Base-by-base conservation (phyloP, 768 basidiomycete species). In the Mycena belliarum region DNA sequence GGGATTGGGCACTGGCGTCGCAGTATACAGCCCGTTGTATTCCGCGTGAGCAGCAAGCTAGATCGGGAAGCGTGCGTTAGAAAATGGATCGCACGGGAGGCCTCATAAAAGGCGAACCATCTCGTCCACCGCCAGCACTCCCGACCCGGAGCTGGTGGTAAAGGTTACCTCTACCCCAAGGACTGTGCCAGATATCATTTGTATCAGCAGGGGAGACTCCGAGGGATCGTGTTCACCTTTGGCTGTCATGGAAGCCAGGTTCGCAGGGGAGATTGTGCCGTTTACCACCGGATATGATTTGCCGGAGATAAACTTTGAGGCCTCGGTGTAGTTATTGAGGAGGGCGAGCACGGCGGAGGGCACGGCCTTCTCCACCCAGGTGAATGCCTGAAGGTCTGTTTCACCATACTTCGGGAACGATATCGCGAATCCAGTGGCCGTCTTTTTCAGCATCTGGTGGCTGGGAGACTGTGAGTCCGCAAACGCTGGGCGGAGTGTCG, bases 81-180 rank as follows among this genome's bases (percentile, higher is more conserved):
- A 32, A 7, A 32, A 32, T 32, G 6, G 29, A 32, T 32, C 29
- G 29, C 29, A 6, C 29, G 29, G 14, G 29, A 32, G 29, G 7
- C 7, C 29, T 14, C 29, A n/a, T n/a, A n/a, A n/a, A n/a, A n/a
- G 29, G 14, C 29, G 29, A 6, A 55, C 59, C 53, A 60, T 60
- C 20, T 60, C 59, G 37, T 60, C 59, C 10, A 50, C 1, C 2
- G 15, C 20, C 35, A 16, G 6, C 8, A 37, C 18, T 16, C 35
- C 35, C 7, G 43, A 35, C 25, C 41, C 42, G 3, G 38, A 23
- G 21, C 35, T 52, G 11, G 52, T 55, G 45, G n/a, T n/a, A n/a
- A 51, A 60, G 1, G 49, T 42, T 2, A 60, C 59, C 23, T 55
- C 37, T 9, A 14, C 43, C 12, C 54, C 59, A 6, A 60, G 42